Base-by-base conservation (phyloP, 73 alveolate genomes). In the Diophrys sp. region DNA sequence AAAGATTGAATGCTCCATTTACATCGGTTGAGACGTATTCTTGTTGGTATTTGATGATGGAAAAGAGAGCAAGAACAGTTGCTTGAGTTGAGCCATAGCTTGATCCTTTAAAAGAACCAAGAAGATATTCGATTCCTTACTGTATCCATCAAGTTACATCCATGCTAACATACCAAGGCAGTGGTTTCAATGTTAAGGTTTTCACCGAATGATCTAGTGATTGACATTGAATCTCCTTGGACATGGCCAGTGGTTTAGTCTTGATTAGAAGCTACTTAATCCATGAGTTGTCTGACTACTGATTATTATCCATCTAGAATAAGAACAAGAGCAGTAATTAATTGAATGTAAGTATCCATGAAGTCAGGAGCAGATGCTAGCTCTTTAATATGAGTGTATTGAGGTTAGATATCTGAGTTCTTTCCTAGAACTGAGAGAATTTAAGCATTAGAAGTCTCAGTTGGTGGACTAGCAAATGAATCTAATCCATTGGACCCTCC, bases 51-150 rank as follows among this genome's bases (percentile, higher is more conserved):
- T 25, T 29, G 25, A 56, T 67, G 33, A 86, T 56, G 8, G 87
- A 89, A 31, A 79, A 73, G 29, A 86, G 79, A 33, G 89, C 55
- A 1, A 86, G 74, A n/a, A 86, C 74, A 2, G 93, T 86, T 23
- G 85, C 77, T 73, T 86, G 74, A 44, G 93, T 86, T 18, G 89
- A 70, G n/a, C 93, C 93, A 66, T 66, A 79, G 33, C 77, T 79
- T 0, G 89, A 89, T n/a, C 57, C 93, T 55, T 73, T 31, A 30
- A 86, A 54, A 31, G 62, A 54, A 0, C 70, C 29, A 2, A 80
- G 33, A 0, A 86, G 24, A 70, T 56, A 80, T 53, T 79, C 74
- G 76, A 86, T 69, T 23, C 81, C 93, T 14, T 68, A 72, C 28
- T 86, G 81, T 28, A 86, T 1, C 23, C 74, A 5, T 68, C 69